phyloP scores from a whole-genome alignment of 768 basidiomycete genomes.

The Arthromyces matolae region DNA sequence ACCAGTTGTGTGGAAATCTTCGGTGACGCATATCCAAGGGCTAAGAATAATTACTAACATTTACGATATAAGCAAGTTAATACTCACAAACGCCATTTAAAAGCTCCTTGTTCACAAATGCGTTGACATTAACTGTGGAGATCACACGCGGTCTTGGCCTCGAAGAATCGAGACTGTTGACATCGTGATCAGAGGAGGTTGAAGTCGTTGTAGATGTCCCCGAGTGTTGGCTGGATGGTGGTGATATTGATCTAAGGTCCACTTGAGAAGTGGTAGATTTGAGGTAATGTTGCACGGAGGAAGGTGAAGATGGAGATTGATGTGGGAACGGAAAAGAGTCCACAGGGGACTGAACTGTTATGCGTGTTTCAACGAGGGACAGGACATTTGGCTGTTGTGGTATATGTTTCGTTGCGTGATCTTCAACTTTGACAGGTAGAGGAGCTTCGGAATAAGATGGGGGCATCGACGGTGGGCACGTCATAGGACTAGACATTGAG shows the following conservation, averaged over 20 bases:
- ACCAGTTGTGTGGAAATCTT: constrained; percentile 43
- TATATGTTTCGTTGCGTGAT: neutral
- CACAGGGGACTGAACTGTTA: neutral
- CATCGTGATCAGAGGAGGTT: neutral
- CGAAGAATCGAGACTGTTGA: neutral
- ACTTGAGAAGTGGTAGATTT: neutral
- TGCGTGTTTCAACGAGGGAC: neutral
- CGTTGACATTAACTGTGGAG: constrained; percentile 33
- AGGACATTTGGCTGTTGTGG: neutral
- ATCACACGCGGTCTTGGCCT: constrained; percentile 1
- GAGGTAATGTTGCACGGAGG: neutral
- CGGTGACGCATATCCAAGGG: constrained; percentile 64
- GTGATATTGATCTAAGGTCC: neutral
- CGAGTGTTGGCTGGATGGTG: neutral
- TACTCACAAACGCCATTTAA: constrained; percentile 62
- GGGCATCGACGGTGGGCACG: neutral
- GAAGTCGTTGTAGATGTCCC: constrained; percentile 9
- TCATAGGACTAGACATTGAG: too few relatives aligned
- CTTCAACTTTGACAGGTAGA: neutral
- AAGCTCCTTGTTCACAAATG: constrained; percentile 58
- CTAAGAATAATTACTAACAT: constrained; percentile 31
- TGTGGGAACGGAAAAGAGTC: neutral
- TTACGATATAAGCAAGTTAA: neutral
- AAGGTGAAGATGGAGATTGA: neutral
- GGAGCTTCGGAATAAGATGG: constrained; percentile 9